These are phyloP conservation scores for Ramaria sp. DNA, from an alignment of 768 basidiomycete species.

Conservation along the genomic window DNA sequence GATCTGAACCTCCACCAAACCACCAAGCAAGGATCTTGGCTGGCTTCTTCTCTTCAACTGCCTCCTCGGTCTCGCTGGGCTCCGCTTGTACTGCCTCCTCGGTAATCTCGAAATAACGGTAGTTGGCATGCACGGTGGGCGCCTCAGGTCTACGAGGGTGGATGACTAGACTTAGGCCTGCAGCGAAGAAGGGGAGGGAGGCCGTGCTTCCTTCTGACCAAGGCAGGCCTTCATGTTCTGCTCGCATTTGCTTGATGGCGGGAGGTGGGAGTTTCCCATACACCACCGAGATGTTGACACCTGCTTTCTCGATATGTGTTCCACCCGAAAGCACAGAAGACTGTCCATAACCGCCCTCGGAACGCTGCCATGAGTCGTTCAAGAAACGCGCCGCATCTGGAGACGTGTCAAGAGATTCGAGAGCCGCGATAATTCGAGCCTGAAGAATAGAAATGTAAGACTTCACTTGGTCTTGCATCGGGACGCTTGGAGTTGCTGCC, in stretches of 20 bases:
- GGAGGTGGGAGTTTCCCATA: slow-evolving; percentile 80
- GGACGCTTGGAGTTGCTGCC: neutral
- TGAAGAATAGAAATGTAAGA: slow-evolving; percentile 70
- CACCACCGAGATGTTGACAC: slow-evolving; percentile 90
- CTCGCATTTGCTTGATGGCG: slow-evolving; percentile 91
- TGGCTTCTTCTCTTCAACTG: slow-evolving; percentile 21
- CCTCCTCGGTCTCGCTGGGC: slow-evolving; percentile 11
- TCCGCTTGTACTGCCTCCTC: slow-evolving; percentile 27
- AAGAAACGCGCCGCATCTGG: slow-evolving; percentile 22
- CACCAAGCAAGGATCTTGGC: slow-evolving; percentile 80
- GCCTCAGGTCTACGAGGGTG: slow-evolving; percentile 91
- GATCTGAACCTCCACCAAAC: slow-evolving; percentile 95
- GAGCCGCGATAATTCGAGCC: slow-evolving; percentile 58
- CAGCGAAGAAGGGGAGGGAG: slow-evolving; percentile 85
- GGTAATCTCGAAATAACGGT: slow-evolving; percentile 93
- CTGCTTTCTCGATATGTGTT: slow-evolving; percentile 78
- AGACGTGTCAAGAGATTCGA: slow-evolving; percentile 71
- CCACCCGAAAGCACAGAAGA: slow-evolving; percentile 67
- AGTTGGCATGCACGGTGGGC: slow-evolving; percentile 92
- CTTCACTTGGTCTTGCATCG: slow-evolving; percentile 73
- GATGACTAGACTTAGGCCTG: slow-evolving; percentile 85
- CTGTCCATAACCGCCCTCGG: slow-evolving; percentile 55
- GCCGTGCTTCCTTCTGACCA: slow-evolving; percentile 39
- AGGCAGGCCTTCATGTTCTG: slow-evolving; percentile 74
- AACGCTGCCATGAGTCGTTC: slow-evolving; percentile 24